Evolutionary conservation across 208 protist species (phyloP).

Genomic region (Crithidia acanthocephali): DNA sequence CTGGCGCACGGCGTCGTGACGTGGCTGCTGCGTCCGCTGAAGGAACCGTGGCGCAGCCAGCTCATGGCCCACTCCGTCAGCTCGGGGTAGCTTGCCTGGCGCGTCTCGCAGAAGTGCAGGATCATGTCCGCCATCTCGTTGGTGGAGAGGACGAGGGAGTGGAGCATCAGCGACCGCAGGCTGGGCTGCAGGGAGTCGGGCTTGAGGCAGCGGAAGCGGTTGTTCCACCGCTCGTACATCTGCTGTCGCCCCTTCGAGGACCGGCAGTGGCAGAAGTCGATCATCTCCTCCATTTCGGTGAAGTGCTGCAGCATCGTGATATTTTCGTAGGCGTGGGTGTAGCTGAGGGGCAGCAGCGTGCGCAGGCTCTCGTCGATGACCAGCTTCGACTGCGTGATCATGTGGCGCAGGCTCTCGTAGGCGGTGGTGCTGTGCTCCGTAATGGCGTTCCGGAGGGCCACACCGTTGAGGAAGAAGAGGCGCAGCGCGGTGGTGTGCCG

Average conservation of each 20-base stretch:
- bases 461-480: constrained; percentile 82
- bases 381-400: constrained; percentile 72
- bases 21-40: constrained; percentile 39
- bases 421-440: constrained; percentile 31
- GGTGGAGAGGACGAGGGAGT: constrained; percentile 94
- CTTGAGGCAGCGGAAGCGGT: constrained; percentile 86
- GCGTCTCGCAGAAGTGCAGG: constrained; percentile 95
- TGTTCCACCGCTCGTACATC: constrained; percentile 79
- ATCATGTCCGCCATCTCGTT: constrained; percentile 95
- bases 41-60: constrained; percentile 68
- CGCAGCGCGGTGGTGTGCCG: constrained; percentile 62
- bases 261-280: constrained; percentile 79
- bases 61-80: constrained; percentile 89
- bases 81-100: constrained; percentile 75
- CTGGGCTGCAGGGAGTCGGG: constrained; percentile 93
- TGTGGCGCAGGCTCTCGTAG: constrained; percentile 51
- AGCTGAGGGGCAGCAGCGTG: constrained; percentile 88
- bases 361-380: constrained; percentile 86
- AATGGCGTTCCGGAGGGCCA: constrained; percentile 53
- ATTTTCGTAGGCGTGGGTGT: constrained; percentile 95
- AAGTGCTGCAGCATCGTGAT: constrained; percentile 98
- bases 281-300: constrained; percentile 98
- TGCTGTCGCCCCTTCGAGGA: constrained; percentile 63
- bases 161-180: constrained; percentile 96
- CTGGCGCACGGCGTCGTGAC: constrained; percentile 10